These are phyloP conservation scores for Galeopsis tetrahit DNA, from an alignment of 257 asterid species.

Conservation along the genomic window DNA sequence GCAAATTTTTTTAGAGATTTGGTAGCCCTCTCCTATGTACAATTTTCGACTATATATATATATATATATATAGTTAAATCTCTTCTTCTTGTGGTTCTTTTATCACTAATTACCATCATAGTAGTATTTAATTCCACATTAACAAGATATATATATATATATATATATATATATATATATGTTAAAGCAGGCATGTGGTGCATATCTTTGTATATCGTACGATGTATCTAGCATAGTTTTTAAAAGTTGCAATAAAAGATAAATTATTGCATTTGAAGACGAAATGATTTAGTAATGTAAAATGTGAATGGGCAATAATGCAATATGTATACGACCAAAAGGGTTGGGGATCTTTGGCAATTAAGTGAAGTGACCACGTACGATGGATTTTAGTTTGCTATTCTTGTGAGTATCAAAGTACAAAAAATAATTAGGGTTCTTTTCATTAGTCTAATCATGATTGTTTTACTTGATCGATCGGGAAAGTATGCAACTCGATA, in stretches of 20 bases:
- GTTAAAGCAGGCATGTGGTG: conserved; percentile 3
- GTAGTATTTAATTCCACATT: too few relatives aligned
- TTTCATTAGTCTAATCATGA: conserved; percentile 33
- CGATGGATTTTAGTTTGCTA: conserved; percentile 17
- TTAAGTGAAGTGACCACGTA: conserved; percentile 4
- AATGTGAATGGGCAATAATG: conserved; percentile 19
- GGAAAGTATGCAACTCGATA: neutral
- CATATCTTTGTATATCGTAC: conserved; percentile 1
- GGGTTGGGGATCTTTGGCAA: conserved; percentile 23
- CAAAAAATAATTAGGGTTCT: conserved; percentile 16
- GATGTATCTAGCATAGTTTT: neutral
- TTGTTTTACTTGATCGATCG: neutral
- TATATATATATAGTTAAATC: too few relatives aligned
- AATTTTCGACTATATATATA: too few relatives aligned
- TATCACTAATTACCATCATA: too few relatives aligned
- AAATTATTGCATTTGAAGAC: neutral
- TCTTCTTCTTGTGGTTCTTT: too few relatives aligned
- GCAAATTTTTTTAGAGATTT: too few relatives aligned
- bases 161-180: too few relatives aligned
- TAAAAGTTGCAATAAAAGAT: neutral
- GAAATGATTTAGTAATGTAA: conserved; percentile 1
- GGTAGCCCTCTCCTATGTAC: too few relatives aligned
- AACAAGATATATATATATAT: too few relatives aligned
- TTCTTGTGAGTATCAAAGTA: conserved; percentile 17
- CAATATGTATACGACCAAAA: neutral